Evolutionary conservation across 164 flowering plant genomes (phyloP), one percentile per base, ranked within the genome.

Genomic region (Aristolochia californica): DNA sequence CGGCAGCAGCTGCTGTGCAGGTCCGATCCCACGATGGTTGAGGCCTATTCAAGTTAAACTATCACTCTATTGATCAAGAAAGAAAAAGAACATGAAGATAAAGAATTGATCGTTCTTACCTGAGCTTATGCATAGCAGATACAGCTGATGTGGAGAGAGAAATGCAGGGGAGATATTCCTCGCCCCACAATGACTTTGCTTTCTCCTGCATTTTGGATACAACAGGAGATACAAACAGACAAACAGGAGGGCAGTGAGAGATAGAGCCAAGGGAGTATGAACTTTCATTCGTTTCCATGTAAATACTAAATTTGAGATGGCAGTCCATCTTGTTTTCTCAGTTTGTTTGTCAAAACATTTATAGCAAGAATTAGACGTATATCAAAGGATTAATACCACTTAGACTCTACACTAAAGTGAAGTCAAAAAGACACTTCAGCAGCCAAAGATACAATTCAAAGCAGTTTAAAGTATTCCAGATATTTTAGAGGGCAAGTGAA

Each of bases 21-120:
- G 96, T 89, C 4, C 96, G 85, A 61, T 93, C 97, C 97, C 94
- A 83, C 28, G 97, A 89, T 43, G 99, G 99, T 51, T 93, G 99
- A n/a, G 99, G 96, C 76, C 98, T 93, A 69, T 25, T 22, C 43
- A 7, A 34, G 43, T 21, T 34, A 51, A 1, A 13, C 8, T 23
- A 57, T 4, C 22, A 1, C 50, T 20, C 10, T 20, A 10, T 53
- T 27, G 2, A 24, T 0, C 20, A 2, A 27, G 2, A 8, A 17
- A 28, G 56, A 23, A 14, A 22, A 34, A 13, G 1, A n/a, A 13
- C 9, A 18, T 17, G 5, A 28, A 51, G 26, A 62, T 15, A 2
- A 27, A 60, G 48, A 27, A 38, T 11, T n/a, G 28, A 13, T 44
- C 4, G 9, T 27, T 59, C 47, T 44, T 27, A 83, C 97, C 97